A percentile compares a stretch with the other conserved stretches of the same genome.
These are phyloP conservation scores for Rhynchosporium graminicola DNA, from an alignment of 2,329 filamentous ascomycete genomes.

Conservation along the genomic window DNA sequence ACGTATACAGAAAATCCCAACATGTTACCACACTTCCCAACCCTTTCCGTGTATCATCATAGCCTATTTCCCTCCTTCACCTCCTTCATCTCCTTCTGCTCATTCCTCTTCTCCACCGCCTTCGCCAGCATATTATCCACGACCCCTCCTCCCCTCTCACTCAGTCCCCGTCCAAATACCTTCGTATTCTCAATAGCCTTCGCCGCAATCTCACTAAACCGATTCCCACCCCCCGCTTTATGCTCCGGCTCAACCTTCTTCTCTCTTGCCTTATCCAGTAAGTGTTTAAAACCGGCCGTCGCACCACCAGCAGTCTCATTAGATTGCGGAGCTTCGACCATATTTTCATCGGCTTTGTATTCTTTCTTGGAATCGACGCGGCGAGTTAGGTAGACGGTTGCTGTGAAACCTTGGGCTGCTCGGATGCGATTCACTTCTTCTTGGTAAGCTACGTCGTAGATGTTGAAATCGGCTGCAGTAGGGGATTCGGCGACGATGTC, in stretches of 20 bases:
- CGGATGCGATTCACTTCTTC: slow-evolving; percentile 76
- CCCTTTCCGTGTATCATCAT: neutral
- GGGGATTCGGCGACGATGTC: slow-evolving; percentile 79
- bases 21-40: neutral
- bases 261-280: slow-evolving; percentile 37
- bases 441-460: slow-evolving; percentile 87
- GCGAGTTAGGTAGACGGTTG: slow-evolving; percentile 60
- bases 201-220: slow-evolving; percentile 34
- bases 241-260: slow-evolving; percentile 17
- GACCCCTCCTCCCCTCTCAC: slow-evolving; percentile 25
- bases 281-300: slow-evolving; percentile 36
- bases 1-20: no score
- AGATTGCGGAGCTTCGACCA: slow-evolving; percentile 32
- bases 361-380: slow-evolving; percentile 47
- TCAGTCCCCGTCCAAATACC: slow-evolving; percentile 26
- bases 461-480: slow-evolving; percentile 77
- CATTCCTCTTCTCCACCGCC: slow-evolving; percentile 29
- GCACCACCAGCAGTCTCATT: slow-evolving; percentile 25
- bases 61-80: neutral
- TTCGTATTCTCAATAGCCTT: slow-evolving; percentile 35
- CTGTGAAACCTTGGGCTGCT: slow-evolving; percentile 46
- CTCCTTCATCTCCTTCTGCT: slow-evolving; percentile 16
- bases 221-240: slow-evolving; percentile 18
- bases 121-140: slow-evolving; percentile 28
- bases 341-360: slow-evolving; percentile 38